Evolutionary conservation across 176 grass and related monocot species (phyloP).

Genomic region (Oryza coarctata): DNA sequence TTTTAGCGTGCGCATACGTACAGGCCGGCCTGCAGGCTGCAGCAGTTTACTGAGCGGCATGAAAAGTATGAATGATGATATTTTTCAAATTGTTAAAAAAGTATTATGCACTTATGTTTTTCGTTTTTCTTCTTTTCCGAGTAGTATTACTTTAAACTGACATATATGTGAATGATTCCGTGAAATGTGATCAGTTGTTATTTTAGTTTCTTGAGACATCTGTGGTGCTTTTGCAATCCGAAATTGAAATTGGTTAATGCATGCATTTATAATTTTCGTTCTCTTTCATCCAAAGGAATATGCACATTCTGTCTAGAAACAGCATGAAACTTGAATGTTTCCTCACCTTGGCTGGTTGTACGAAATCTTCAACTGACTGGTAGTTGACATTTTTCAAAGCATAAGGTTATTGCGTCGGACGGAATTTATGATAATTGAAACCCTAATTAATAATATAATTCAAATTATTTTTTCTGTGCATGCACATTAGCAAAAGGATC

Average conservation of each 20-base stretch:
- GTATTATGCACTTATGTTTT: not conserved
- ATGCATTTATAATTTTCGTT: not conserved
- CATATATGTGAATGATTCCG: not conserved
- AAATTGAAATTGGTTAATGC: not conserved
- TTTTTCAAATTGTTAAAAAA: not conserved
- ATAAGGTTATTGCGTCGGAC: constrained; percentile 5
- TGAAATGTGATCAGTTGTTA: not conserved
- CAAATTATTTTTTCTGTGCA: not conserved
- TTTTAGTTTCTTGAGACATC: not conserved
- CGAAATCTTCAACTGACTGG: not conserved
- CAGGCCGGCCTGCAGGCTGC: not conserved
- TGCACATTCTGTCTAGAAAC: not conserved
- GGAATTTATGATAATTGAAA: constrained; percentile 6
- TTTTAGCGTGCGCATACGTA: not conserved
- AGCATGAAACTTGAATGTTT: not conserved
- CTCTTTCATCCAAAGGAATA: not conserved
- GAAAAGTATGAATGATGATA: not conserved
- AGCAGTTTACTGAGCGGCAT: not conserved
- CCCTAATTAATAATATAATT: constrained; percentile 35
- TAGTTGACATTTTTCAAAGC: constrained; percentile 10
- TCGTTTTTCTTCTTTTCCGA: not conserved
- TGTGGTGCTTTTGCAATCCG: not conserved
- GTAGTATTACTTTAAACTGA: not conserved
- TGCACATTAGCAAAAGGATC: constrained; percentile 8
- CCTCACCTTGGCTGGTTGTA: not conserved